Conservation (phyloP, 306 rosid species). For the Cajanus cajan region DNA sequence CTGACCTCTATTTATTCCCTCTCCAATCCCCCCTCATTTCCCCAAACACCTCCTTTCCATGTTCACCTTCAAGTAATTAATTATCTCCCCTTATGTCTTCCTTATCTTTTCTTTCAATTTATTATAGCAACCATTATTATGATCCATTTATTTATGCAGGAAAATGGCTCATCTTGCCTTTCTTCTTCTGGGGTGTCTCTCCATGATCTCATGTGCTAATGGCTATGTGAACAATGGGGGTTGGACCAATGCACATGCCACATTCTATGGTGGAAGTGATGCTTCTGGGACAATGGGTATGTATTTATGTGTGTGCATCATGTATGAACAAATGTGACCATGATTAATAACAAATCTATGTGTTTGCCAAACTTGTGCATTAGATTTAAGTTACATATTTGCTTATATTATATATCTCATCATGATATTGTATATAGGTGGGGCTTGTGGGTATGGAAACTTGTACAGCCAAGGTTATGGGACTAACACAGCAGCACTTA, state of each 20-base stretch:
- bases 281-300: constrained; percentile 92
- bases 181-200: constrained; percentile 43
- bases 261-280: constrained; percentile 86
- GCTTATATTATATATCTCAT: background rate
- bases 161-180: constrained; percentile 48
- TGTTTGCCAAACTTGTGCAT: background rate
- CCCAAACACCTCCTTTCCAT: constrained; percentile 37
- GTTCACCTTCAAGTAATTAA: constrained; percentile 33
- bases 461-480: constrained; percentile 81
- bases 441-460: constrained; percentile 90
- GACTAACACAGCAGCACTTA: constrained; percentile 75
- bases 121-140: too few relatives aligned
- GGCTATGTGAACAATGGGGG: constrained; percentile 50
- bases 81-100: background rate
- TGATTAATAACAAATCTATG: background rate
- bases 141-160: constrained; percentile 55
- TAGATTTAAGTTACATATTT: background rate
- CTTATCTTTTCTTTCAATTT: background rate
- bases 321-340: background rate
- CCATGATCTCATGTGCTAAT: constrained; percentile 40
- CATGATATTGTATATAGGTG: constrained; percentile 43
- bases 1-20: constrained; percentile 66
- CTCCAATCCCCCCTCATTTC: constrained; percentile 41
- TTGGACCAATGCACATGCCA: constrained; percentile 81
- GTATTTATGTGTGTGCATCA: background rate